Base-by-base conservation (phyloP, 177 flowering plant species). In the Vitis hybrid region DNA sequence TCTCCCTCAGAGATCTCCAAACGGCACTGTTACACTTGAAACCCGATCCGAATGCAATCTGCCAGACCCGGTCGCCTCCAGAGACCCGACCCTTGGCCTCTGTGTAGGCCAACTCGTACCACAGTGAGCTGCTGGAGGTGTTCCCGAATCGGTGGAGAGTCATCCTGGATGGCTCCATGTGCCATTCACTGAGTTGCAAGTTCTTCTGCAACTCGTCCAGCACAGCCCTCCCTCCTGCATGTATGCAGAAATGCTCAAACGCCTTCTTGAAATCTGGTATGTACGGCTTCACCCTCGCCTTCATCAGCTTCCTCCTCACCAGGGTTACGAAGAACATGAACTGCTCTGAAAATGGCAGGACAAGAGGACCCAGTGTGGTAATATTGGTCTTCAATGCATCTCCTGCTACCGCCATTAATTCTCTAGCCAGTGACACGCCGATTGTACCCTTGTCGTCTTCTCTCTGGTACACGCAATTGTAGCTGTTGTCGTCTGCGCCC, bases 21-120 rank as follows among this genome's bases (percentile, higher is more conserved):
- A 94, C 98, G 1, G 98, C 97, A 56, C 97, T 92, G 75, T 94
- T 94, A 66, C 98, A 94, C 82, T 94, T 94, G 75, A 94, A 94
- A 18, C 97, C 98, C 7, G 97, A 90, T 58, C 98, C 98, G 64
- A 94, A 94, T 0, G 97, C 97, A 17, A 94, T 92, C 82, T 94
- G 98, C 97, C 98, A 94, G 3, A 91, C 84, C 72, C 98, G 81
- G 75, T 91, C 88, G 0, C 97, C 97, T 0, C 78, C 32, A 1
- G 60, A 10, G 12, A 94, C 88, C 75, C 98, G 73, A 1, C 94
- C 97, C 71, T 92, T 92, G 0, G 94, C 92, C 71, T 94, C 98
- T 2, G 89, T 81, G 68, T 94, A 94, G 1, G 97, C 97, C 69
- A 94, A 68, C 77, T 93, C 98, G 73, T 93, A 94, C 97, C 97